Conservation (phyloP, 768 basidiomycete species). For the Cystoderma amianthinum region DNA sequence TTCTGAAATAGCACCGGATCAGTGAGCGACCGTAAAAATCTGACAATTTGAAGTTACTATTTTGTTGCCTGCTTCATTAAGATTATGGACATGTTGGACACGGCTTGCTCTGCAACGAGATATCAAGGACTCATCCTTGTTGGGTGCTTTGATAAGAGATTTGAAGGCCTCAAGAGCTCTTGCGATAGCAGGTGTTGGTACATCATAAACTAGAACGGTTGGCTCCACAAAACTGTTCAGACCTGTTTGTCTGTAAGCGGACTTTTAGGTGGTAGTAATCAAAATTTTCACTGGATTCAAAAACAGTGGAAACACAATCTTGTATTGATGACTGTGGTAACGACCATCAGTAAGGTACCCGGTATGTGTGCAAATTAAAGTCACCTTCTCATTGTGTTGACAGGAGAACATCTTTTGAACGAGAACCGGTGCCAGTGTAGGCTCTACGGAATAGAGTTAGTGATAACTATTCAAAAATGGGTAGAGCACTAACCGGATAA, state of each 20-base stretch:
- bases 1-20: no score
- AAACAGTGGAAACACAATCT: conserved; percentile 56
- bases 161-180: conserved; percentile 29
- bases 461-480: background rate
- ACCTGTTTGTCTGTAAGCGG: conserved; percentile 29
- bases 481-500: conserved; percentile 27
- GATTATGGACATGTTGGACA: conserved; percentile 29
- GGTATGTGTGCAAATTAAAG: background rate
- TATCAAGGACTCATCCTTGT: conserved; percentile 31
- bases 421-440: conserved; percentile 52
- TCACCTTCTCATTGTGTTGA: conserved; percentile 80
- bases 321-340: conserved; percentile 63
- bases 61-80: conserved; percentile 32
- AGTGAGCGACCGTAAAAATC: conserved; percentile 1
- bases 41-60: conserved; percentile 44
- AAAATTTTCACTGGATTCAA: conserved; percentile 46
- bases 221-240: conserved; percentile 59
- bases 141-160: conserved; percentile 18
- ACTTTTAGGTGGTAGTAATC: background rate
- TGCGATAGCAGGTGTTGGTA: conserved; percentile 36
- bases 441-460: conserved; percentile 35
- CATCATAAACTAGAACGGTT: conserved; percentile 44
- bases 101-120: conserved; percentile 36
- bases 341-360: background rate
- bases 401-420: conserved; percentile 59